These are phyloP conservation scores for Nicotiana undulata DNA, from an alignment of 257 asterid species.

Conservation along the genomic window DNA sequence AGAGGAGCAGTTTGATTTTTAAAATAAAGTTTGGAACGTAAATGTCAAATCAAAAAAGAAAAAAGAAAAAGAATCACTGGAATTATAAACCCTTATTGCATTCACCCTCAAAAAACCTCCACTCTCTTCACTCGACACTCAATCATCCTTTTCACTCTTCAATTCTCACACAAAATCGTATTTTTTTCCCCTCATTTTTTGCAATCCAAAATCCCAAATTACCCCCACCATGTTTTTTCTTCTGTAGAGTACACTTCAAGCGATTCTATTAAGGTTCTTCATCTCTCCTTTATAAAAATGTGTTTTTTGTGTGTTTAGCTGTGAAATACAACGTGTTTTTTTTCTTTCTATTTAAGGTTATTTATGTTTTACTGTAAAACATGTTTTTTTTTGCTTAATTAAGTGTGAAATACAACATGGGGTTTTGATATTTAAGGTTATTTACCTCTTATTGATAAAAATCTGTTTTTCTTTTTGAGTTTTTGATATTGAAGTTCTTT, in stretches of 20 bases:
- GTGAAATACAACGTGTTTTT: not conserved
- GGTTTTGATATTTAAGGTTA: not conserved
- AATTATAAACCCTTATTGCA: not conserved
- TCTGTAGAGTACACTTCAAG: not conserved
- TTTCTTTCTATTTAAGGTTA: too few species aligned
- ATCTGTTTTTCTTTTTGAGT: not conserved
- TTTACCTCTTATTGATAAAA: too few species aligned
- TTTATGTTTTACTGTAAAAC: too few species aligned
- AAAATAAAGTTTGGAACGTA: too few species aligned
- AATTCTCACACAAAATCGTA: not conserved
- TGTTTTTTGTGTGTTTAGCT: not conserved
- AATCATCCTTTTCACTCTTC: not conserved
- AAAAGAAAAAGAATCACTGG: not conserved
- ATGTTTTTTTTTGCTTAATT: too few species aligned
- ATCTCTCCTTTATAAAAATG: not conserved
- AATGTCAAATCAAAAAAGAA: too few species aligned
- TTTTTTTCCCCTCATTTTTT: too few species aligned
- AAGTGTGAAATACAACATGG: not conserved
- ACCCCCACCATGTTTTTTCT: not conserved
- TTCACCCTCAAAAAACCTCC: not conserved
- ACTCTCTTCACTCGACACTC: not conserved
- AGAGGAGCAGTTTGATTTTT: too few species aligned
- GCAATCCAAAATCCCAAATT: not conserved
- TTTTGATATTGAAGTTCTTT: not conserved
- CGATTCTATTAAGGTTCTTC: not conserved